phyloP scores from a whole-genome alignment of 1,284 basidiomycete genomes.

The Cystobasidium slooffiae region DNA sequence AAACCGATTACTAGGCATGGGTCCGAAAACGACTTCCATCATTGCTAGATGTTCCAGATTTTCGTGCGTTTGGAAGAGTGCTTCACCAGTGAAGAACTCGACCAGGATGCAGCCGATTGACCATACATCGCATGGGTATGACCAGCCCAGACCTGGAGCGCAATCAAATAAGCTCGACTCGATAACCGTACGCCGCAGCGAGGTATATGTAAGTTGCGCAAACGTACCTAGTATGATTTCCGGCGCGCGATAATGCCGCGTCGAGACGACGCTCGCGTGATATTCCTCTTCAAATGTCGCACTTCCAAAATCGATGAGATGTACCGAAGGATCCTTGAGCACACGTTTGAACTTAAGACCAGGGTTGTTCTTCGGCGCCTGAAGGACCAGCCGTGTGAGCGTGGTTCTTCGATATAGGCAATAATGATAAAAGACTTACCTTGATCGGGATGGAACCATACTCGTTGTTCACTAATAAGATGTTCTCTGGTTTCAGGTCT shows the following conservation, averaged over 20 bases:
- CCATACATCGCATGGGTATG: constrained; percentile 97
- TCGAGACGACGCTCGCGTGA: constrained; percentile 96
- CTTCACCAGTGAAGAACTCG: constrained; percentile 97
- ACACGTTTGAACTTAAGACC: constrained; percentile 59
- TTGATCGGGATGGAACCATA: constrained; percentile 57
- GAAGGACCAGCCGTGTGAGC: neutral
- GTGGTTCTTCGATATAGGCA: too few species aligned
- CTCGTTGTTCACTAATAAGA: constrained; percentile 87
- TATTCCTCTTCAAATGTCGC: constrained; percentile 98
- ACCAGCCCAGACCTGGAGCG: constrained; percentile 86
- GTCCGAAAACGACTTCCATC: constrained; percentile 99
- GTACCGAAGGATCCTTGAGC: constrained; percentile 86
- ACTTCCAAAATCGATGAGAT: constrained; percentile 97
- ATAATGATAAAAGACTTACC: constrained; percentile 14
- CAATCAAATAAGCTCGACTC: neutral
- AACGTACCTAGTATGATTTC: constrained; percentile 93
- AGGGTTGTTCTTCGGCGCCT: constrained; percentile 34
- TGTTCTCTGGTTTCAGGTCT: constrained; percentile 98
- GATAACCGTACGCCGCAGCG: constrained; percentile 24
- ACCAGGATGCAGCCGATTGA: constrained; percentile 98
- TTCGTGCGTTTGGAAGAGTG: constrained; percentile 98
- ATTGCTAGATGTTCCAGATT: constrained; percentile 99
- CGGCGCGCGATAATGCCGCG: constrained; percentile 96
- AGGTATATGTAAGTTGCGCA: neutral
- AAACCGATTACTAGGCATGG: constrained; percentile 82